These are phyloP conservation scores for Marsdenia floribunda DNA, from an alignment of 257 asterid species.

Conservation along the genomic window DNA sequence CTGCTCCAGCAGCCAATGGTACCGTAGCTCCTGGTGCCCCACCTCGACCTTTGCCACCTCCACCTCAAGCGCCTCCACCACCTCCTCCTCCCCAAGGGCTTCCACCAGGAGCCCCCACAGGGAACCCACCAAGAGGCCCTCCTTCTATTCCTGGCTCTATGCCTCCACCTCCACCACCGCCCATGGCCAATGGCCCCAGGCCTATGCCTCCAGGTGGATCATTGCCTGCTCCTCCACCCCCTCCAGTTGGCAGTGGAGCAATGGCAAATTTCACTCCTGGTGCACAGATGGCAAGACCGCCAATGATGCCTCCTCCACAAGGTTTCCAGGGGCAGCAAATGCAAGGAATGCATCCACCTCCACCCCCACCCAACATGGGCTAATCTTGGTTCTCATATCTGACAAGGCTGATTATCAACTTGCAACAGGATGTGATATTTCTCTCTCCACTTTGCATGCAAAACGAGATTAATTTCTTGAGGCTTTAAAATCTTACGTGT, in stretches of 20 bases:
- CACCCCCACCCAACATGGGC: conserved; percentile 77
- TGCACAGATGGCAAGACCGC: conserved; percentile 75
- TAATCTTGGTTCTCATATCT: conserved; percentile 17
- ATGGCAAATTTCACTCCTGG: conserved; percentile 88
- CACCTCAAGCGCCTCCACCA: conserved; percentile 77
- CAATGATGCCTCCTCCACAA: conserved; percentile 72
- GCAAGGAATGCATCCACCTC: conserved; percentile 62
- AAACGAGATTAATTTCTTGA: not conserved
- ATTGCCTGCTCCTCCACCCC: conserved; percentile 96
- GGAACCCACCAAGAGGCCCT: conserved; percentile 54
- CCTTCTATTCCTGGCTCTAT: conserved; percentile 38
- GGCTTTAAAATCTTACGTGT: not conserved
- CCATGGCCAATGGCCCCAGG: conserved; percentile 74
- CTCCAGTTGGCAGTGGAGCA: conserved; percentile 61
- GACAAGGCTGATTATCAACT: not conserved
- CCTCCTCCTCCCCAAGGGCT: conserved; percentile 77
- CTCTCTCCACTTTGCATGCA: not conserved
- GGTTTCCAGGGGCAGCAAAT: conserved; percentile 72
- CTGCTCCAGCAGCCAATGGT: conserved; percentile 58
- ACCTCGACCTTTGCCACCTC: conserved; percentile 57
- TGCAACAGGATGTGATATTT: not conserved
- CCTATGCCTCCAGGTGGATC: conserved; percentile 98
- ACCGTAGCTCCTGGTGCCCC: conserved; percentile 53
- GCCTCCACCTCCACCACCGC: conserved; percentile 63
- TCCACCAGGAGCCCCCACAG: conserved; percentile 44